Evolutionary conservation across 1,139 yeast species (phyloP), one percentile per base, ranked within the genome.

Genomic region (Diutina pseudorugosa): DNA sequence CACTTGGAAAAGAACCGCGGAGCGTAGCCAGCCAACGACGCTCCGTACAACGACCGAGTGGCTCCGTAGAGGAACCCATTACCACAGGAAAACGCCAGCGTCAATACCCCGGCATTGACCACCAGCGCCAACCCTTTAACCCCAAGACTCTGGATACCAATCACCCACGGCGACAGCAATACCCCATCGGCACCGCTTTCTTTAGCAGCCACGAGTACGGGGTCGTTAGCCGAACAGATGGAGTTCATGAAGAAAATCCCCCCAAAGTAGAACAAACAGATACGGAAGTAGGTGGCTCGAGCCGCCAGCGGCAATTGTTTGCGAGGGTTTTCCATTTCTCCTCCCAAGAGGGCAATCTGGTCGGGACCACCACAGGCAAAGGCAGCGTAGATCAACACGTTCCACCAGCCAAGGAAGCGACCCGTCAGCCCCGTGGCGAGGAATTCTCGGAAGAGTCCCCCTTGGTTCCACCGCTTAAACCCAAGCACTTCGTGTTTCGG

Each of bases 361-460:
- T 74, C 73, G 3, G 77, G 71, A 1, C 79, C 79, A 16, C 73
- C 70, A 56, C 75, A 75, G 27, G 72, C 62, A 54, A 69, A 71
- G 4, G 73, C 74, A 40, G 74, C 73, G 56, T 68, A 69, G 48
- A 68, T 61, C 54, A 70, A 59, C 19, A 66, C 69, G 51, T 62
- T 65, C 70, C 72, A 69, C 59, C 64, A 64, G 0, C 70, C 73
- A 50, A 70, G 60, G 55, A 70, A 71, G 53, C 66, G 62, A 6
- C 75, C 75, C 4, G 72, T 68, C 11, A 60, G 21, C 6, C 75
- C 75, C 3, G 55, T 52, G 4, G 61, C 68, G 47, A 71, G 64
- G 54, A 66, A 69, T 36, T 61, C 65, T 52, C 63, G 67, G 54
- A 68, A 60, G 30, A 69, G 60, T 0, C 73, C 74, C 50, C 74